A percentile compares a stretch with the other conserved stretches of the same genome.
phyloP scores from a whole-genome alignment of 1,139 yeast genomes.

The Suhomyces yuchorum region DNA sequence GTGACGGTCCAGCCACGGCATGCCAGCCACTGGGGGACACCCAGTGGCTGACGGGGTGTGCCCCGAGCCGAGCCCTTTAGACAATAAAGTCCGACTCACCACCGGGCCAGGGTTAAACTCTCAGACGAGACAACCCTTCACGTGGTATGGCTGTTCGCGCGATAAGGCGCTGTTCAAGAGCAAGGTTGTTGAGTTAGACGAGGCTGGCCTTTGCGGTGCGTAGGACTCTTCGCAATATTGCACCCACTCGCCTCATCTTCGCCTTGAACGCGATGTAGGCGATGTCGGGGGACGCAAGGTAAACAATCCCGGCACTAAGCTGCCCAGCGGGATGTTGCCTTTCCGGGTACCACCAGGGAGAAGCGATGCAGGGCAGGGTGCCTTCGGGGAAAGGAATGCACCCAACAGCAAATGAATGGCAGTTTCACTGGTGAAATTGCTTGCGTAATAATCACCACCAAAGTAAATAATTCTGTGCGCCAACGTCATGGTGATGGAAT shows the following conservation, averaged over 20 bases:
- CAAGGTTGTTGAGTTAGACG: slow-evolving; percentile 1
- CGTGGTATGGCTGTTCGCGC: neutral
- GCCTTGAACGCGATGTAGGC: slow-evolving; percentile 1
- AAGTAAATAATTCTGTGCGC: neutral
- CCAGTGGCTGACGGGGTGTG: too few species aligned
- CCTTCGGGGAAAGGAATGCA: neutral
- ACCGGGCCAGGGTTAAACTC: too few species aligned
- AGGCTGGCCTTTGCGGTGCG: slow-evolving; percentile 1
- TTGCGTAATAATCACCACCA: too few species aligned
- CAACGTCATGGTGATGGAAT: neutral
- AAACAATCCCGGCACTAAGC: neutral
- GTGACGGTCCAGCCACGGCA: too few species aligned
- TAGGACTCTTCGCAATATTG: neutral
- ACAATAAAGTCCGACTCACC: too few species aligned
- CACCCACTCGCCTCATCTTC: slow-evolving; percentile 1
- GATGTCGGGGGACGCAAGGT: neutral
- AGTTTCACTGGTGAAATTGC: too few species aligned
- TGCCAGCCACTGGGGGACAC: too few species aligned
- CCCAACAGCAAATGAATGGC: too few species aligned
- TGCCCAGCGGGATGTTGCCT: neutral
- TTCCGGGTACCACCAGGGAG: neutral
- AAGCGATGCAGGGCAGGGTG: neutral
- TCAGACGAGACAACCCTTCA: neutral
- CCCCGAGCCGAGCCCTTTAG: too few species aligned
- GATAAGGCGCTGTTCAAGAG: neutral